Percentiles rank a stretch among this genome's conserved stretches.
Conservation (phyloP, 2,329 filamentous ascomycete genomes). For the Tolypocladium nubicola region DNA sequence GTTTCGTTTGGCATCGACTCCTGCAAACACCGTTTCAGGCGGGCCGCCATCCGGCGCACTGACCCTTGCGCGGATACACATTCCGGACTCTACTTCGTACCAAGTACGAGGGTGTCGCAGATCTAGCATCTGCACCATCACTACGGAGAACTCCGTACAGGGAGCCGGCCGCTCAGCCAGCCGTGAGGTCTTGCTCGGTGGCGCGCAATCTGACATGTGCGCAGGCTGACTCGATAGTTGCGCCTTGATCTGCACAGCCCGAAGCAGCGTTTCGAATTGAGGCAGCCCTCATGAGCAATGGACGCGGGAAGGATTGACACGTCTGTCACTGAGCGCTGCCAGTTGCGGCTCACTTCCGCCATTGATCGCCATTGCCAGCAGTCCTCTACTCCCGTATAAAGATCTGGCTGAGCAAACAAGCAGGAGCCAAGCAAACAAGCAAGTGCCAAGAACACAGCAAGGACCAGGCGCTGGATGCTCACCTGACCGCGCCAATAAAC, state of each 20-base stretch:
- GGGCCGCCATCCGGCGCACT: not conserved
- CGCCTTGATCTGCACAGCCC: not conserved
- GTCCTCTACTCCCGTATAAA: not conserved
- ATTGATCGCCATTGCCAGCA: not conserved
- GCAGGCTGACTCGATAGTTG: not conserved
- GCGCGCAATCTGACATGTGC: not conserved
- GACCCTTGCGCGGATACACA: not conserved
- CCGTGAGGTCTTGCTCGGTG: not conserved
- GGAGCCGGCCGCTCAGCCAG: not conserved
- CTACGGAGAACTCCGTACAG: too few relatives aligned
- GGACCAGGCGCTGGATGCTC: too few relatives aligned
- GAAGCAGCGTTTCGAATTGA: not conserved
- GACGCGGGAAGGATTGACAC: not conserved
- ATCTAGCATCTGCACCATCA: not conserved
- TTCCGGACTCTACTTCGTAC: not conserved
- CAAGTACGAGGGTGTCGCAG: not conserved
- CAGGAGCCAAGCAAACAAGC: too few relatives aligned
- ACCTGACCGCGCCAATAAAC: too few relatives aligned
- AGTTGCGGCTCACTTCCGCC: not conserved
- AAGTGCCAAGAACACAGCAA: too few relatives aligned
- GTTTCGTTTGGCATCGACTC: not conserved
- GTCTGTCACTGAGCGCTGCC: not conserved
- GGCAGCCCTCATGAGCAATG: not conserved
- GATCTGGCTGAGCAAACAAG: too few relatives aligned
- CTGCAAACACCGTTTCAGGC: not conserved